Conservation (phyloP, 129 eudicot genomes). For the Artemisia tridentata region DNA sequence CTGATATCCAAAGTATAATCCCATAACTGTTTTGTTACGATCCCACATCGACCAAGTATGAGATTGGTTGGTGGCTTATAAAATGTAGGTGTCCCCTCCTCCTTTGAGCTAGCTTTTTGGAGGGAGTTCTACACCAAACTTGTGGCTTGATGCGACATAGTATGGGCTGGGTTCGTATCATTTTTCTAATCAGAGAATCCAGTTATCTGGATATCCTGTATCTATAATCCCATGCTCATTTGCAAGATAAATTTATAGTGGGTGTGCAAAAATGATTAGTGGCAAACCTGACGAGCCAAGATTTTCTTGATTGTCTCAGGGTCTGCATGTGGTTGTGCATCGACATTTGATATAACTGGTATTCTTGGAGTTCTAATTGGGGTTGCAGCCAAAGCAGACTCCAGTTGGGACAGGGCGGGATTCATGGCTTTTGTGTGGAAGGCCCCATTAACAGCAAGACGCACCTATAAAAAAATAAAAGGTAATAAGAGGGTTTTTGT, state of each 20-base stretch:
- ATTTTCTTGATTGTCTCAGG: constrained; percentile 86
- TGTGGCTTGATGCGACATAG: no score
- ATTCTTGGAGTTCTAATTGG: constrained; percentile 68
- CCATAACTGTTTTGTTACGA: neutral
- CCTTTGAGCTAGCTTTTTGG: no score
- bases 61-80: no score
- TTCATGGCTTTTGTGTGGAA: constrained; percentile 89
- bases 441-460: constrained; percentile 96
- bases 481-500: neutral
- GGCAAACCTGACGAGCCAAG: constrained; percentile 79
- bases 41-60: no score
- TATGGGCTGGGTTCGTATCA: no score
- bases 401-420: constrained; percentile 91
- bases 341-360: constrained; percentile 93
- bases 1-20: no score
- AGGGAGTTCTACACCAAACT: no score
- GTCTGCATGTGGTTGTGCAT: constrained; percentile 93
- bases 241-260: neutral
- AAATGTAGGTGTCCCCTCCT: no score
- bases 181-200: neutral
- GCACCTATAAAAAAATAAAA: constrained; percentile 47
- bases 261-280: neutral
- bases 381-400: constrained; percentile 89
- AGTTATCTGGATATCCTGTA: neutral
- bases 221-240: constrained; percentile 3